Base-by-base conservation (phyloP, 805 yeast genomes). In the Kuraishia piskuri region DNA sequence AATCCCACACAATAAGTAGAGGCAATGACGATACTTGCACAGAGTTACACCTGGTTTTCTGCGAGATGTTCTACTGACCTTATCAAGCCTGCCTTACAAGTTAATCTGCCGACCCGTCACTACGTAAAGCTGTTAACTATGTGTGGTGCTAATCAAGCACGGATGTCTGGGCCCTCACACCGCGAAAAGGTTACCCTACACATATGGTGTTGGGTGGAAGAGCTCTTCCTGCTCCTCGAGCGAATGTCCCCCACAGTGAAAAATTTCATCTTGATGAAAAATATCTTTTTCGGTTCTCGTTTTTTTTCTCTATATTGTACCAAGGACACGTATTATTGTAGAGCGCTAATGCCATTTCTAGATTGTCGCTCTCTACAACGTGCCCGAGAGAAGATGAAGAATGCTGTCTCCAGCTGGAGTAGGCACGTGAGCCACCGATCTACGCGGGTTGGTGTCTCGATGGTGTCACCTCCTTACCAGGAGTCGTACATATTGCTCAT, bases 321-420 rank as follows among this genome's bases (percentile, higher is more conserved):
- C 46, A 36, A 46, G 50, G 53, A 17, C 36, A 17, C 40, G 53
- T 52, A 52, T 52, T 68, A 68, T 68, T 68, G 72, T 68, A 68
- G 72, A 71, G 72, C 59, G 62, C 61, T 63, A 64, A 64, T 68
- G 61, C 69, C 45, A 50, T 40, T 46, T 53, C 37, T 62, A 68
- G 72, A 59, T 68, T 65, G 67, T 65, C 69, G 53, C 70, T 69
- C 72, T 68, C 72, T 68, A 68, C 71, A 68, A 65, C 69, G 59
- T 58, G 60, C 65, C 63, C 71, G 57, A 68, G 71, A 68, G 49
- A 24, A 54, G 64, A 14, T 52, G 21, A 48, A 19, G 40, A 50
- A 31, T 31, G 40, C 7, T 48, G 52, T 24, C 26, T 44, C 51
- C 50, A 50, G 56, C 52, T 40, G 55, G 59, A 57, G 56, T 57